phyloP scores from a whole-genome alignment of 192 early-diverging fungal genomes.

The Rhizoclosmatium globosum region DNA sequence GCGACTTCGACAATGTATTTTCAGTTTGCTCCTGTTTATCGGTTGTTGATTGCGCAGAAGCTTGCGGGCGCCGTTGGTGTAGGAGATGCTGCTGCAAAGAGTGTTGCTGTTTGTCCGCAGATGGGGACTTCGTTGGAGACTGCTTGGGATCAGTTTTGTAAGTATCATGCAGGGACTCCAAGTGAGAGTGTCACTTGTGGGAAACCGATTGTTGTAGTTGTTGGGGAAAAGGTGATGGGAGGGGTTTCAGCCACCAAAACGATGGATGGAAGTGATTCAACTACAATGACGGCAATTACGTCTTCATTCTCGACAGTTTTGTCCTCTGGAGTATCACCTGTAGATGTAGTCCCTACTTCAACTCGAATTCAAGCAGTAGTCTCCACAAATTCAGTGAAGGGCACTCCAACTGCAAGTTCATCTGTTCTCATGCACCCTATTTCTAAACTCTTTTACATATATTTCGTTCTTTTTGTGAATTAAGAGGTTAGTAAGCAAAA shows the following conservation, averaged over 20 bases:
- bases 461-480: too few species aligned
- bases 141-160: conserved; percentile 14
- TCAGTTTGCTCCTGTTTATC: conserved; percentile 1
- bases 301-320: background rate
- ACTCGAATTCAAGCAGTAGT: background rate
- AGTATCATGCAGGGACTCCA: conserved; percentile 5
- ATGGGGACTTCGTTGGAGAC: background rate
- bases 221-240: background rate
- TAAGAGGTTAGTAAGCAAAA: too few species aligned
- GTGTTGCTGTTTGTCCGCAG: conserved; percentile 12
- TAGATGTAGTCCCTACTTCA: background rate
- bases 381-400: background rate
- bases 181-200: conserved; percentile 18
- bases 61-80: background rate
- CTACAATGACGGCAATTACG: background rate
- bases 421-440: too few species aligned
- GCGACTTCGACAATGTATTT: background rate
- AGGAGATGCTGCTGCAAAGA: background rate
- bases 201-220: background rate
- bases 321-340: background rate
- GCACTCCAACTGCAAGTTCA: too few species aligned
- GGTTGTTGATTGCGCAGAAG: background rate
- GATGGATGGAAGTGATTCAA: background rate
- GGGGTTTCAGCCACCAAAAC: background rate
- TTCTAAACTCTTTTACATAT: too few species aligned